A percentile compares a stretch with the other conserved stretches of the same genome.
phyloP scores from a whole-genome alignment of 495 filamentous ascomycete species.

The Neurospora sp. region DNA sequence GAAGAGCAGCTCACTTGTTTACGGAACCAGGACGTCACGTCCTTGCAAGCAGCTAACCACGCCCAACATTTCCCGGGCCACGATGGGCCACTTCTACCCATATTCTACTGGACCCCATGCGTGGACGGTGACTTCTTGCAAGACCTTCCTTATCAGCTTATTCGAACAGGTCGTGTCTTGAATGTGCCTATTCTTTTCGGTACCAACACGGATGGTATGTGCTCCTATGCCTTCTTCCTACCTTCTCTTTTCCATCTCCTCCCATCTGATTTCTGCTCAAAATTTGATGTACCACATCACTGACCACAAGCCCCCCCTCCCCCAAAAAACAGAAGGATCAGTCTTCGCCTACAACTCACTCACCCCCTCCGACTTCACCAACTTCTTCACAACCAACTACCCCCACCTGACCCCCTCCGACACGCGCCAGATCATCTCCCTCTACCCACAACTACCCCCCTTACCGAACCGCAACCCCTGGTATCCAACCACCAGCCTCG shows the following conservation, averaged over 20 bases:
- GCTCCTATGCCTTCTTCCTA: no score
- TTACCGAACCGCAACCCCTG: slow-evolving; percentile 23
- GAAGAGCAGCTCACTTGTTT: slow-evolving; percentile 38
- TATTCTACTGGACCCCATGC: slow-evolving; percentile 50
- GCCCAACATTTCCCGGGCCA: slow-evolving; percentile 35
- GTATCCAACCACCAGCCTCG: slow-evolving; percentile 35
- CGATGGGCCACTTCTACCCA: slow-evolving; percentile 32
- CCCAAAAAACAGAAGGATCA: slow-evolving; percentile 30
- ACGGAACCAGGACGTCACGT: slow-evolving; percentile 31
- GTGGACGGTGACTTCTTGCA: slow-evolving; percentile 50
- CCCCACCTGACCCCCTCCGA: slow-evolving; percentile 37
- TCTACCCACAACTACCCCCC: slow-evolving; percentile 15
- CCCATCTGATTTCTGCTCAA: no score
- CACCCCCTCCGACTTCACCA: slow-evolving; percentile 31
- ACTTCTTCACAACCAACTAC: slow-evolving; percentile 39
- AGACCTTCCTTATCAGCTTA: slow-evolving; percentile 23
- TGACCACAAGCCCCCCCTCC: neutral
- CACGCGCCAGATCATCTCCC: slow-evolving; percentile 27
- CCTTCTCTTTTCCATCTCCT: no score
- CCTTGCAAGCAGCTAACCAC: slow-evolving; percentile 44
- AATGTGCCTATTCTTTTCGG: slow-evolving; percentile 26
- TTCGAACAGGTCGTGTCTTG: slow-evolving; percentile 18
- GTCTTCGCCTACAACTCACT: slow-evolving; percentile 38
- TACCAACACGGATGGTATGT: slow-evolving; percentile 33
- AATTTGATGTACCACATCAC: no score